Base-by-base conservation (phyloP, 2,329 filamentous ascomycete genomes). In the Cercospora zeae-maydis region DNA sequence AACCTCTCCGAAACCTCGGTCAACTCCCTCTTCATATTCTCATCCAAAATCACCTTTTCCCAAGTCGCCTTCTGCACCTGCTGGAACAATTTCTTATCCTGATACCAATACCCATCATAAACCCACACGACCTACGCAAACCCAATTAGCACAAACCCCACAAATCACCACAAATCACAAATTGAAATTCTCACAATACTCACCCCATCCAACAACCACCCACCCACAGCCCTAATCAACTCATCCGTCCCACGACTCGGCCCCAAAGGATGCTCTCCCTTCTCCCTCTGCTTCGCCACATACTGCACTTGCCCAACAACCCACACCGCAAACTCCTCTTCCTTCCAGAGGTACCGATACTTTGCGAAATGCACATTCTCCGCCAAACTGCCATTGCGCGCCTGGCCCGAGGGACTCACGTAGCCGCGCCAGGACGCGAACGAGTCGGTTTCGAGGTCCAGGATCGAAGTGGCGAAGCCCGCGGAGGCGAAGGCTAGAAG, bases 1-100 rank as follows among this genome's bases (percentile, higher is more conserved):
- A 81, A 81, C n/a, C 76, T 78, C 51, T 73, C 70, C 7, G 75
- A 77, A 16, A 73, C 68, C 37, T 64, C 58, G 2, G 74, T 73
- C n/a, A 81, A 70, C 19, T 77, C 78, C 49, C 75, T 74, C 69
- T 81, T 81, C 74, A 78, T 75, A 19, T 71, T 70, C 30, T 76
- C 73, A 59, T 81, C 78, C 13, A 82, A 70, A 52, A 81, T 81
- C n/a, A 81, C 78, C 55, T 81, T 77, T 24, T 78, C 75, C 79
- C 79, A 81, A 27, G 66, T 72, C 7, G 76, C 72, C 64, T 79
- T 78, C 67, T 76, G 65, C 14, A 80, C 77, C 63, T 76, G 69
- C 24, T 75, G 63, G 66, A 74, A 80, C 6, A 80, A 69, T 37
- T 73, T 70, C 14, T 74, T 72, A 63, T 74, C 75, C 52, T 75